A percentile compares a stretch with the other conserved stretches of the same genome.
These are phyloP conservation scores for Lophium mytilinum DNA, from an alignment of 495 filamentous ascomycete genomes.

Conservation along the genomic window DNA sequence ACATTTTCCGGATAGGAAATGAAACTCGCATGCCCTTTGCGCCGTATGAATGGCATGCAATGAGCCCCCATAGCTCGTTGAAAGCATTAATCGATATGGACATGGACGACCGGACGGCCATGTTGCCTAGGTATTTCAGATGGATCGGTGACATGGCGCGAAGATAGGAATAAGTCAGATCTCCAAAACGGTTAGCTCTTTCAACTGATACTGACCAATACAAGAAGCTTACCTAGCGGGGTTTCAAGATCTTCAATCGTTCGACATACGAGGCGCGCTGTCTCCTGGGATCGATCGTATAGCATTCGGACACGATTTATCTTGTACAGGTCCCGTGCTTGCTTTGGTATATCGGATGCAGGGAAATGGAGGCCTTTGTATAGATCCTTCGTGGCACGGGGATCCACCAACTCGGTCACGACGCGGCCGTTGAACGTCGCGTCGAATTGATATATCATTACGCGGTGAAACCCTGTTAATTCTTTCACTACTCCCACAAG, in stretches of 20 bases:
- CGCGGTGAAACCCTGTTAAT: constrained; percentile 83
- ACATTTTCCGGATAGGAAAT: constrained; percentile 91
- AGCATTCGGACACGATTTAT: constrained; percentile 71
- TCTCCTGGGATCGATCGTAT: constrained; percentile 68
- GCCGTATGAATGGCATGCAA: constrained; percentile 81
- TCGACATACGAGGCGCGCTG: constrained; percentile 76
- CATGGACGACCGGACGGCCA: constrained; percentile 87
- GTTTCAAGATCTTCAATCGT: constrained; percentile 64
- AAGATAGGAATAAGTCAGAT: constrained; percentile 79
- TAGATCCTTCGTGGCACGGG: constrained; percentile 68
- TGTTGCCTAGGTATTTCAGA: constrained; percentile 82
- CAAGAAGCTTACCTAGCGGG: constrained; percentile 41
- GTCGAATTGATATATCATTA: constrained; percentile 94
- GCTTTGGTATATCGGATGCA: constrained; percentile 82
- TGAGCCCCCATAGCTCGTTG: constrained; percentile 79
- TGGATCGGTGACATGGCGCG: constrained; percentile 89
- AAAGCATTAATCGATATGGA: constrained; percentile 88
- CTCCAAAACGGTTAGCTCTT: constrained; percentile 23
- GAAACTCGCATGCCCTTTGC: constrained; percentile 75
- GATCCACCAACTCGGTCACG: constrained; percentile 81
- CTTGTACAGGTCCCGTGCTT: constrained; percentile 74
- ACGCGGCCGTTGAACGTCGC: constrained; percentile 72
- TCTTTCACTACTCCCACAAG: constrained; percentile 75
- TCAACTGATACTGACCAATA: too few species aligned
- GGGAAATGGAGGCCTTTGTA: constrained; percentile 90